Evolutionary conservation across 2,329 filamentous ascomycete species (phyloP).

Genomic region (Penicillium concentricum): DNA sequence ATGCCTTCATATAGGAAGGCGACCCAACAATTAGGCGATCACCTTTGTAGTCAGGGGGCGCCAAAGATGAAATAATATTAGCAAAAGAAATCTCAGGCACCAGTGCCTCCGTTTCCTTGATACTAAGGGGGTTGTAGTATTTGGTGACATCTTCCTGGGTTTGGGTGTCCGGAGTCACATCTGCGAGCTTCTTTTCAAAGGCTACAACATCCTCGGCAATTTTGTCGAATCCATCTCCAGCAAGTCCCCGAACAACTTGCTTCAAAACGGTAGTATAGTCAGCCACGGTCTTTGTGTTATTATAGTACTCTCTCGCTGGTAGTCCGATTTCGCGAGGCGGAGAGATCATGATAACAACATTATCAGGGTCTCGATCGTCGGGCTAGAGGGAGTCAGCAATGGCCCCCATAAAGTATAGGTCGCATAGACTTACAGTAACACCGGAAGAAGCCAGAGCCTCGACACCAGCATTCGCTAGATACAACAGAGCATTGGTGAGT

Average conservation of each 20-base stretch:
- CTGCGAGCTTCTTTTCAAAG: slow-evolving; percentile 61
- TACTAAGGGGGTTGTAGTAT: slow-evolving; percentile 63
- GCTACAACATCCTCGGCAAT: slow-evolving; percentile 49
- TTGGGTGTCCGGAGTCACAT: slow-evolving; percentile 57
- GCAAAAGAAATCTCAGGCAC: slow-evolving; percentile 58
- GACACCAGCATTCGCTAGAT: slow-evolving; percentile 39
- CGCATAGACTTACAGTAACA: slow-evolving; percentile 32
- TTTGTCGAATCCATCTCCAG: slow-evolving; percentile 26
- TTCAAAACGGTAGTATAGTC: slow-evolving; percentile 52
- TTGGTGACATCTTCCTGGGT: slow-evolving; percentile 63
- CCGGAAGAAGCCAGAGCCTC: slow-evolving; percentile 32
- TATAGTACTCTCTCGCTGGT: slow-evolving; percentile 62
- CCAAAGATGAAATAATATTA: slow-evolving; percentile 53
- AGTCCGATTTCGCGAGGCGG: slow-evolving; percentile 54
- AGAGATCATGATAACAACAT: slow-evolving; percentile 49
- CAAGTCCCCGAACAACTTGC: slow-evolving; percentile 43
- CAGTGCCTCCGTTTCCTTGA: slow-evolving; percentile 56
- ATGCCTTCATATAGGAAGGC: slow-evolving; percentile 59
- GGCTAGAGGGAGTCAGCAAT: slow-evolving; percentile 29
- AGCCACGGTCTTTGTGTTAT: slow-evolving; percentile 53
- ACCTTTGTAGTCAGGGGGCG: slow-evolving; percentile 51
- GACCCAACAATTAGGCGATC: slow-evolving; percentile 59
- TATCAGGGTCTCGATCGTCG: slow-evolving; percentile 57
- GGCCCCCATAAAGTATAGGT: background rate
- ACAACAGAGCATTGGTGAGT: slow-evolving; percentile 38